These are phyloP conservation scores for Penicillium aurantiogriseum DNA, from an alignment of 2,329 filamentous ascomycete genomes.

Conservation along the genomic window DNA sequence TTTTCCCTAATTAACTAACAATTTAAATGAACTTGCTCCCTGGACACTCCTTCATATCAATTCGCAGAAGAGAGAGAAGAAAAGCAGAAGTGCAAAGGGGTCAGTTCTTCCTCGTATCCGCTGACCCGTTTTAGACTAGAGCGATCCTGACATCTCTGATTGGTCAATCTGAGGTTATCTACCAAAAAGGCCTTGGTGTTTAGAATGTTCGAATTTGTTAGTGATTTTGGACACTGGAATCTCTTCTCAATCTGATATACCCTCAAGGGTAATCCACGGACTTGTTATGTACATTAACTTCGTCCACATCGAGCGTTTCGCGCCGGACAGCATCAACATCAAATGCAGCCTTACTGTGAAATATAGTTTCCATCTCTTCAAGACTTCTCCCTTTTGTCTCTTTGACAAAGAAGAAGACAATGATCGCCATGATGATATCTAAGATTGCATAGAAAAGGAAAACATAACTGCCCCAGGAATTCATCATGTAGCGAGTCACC, in stretches of 20 bases:
- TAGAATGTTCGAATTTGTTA: neutral
- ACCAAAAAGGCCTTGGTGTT: neutral
- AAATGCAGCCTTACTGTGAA: constrained; percentile 25
- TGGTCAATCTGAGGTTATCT: neutral
- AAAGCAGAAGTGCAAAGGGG: neutral
- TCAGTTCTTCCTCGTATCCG: neutral
- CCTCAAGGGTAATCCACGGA: neutral
- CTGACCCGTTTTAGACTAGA: neutral
- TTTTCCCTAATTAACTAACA: neutral
- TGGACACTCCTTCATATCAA: neutral
- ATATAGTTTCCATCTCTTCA: constrained; percentile 41
- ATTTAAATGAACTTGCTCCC: neutral
- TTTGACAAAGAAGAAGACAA: constrained; percentile 40
- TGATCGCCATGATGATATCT: constrained; percentile 34
- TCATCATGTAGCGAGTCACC: constrained; percentile 43
- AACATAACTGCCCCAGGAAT: constrained; percentile 40
- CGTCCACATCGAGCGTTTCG: constrained; percentile 6
- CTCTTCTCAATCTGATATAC: neutral
- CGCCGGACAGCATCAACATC: constrained; percentile 21
- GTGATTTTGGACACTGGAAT: neutral
- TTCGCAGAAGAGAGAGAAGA: neutral
- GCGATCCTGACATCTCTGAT: neutral
- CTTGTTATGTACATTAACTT: constrained; percentile 2
- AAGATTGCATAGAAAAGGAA: constrained; percentile 44
- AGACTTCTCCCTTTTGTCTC: constrained; percentile 41